Conservation (phyloP, 225 moss, liverwort and hornwort species). For the Neckera pumila region DNA sequence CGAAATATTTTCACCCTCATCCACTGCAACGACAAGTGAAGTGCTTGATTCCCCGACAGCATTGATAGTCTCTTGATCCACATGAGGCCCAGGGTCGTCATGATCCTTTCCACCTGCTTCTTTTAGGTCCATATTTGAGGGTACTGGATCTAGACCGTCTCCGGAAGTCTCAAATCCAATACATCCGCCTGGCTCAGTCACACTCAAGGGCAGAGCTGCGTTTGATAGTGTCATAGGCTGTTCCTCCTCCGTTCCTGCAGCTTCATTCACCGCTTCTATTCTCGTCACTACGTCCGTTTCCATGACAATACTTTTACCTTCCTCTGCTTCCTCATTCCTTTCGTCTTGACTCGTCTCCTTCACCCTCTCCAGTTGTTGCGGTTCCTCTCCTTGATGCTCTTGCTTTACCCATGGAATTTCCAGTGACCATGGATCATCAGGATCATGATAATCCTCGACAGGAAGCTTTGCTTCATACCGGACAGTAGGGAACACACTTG, state of each 20-base stretch:
- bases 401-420: slow-evolving; percentile 50
- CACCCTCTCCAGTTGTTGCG: background rate
- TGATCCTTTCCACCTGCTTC: background rate
- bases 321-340: background rate
- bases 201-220: background rate
- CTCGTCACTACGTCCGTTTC: background rate
- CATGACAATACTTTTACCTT: background rate
- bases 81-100: background rate
- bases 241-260: slow-evolving; percentile 1
- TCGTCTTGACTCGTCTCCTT: background rate
- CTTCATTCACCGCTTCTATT: background rate
- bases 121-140: background rate
- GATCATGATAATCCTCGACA: slow-evolving; percentile 35
- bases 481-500: slow-evolving; percentile 31
- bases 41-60: background rate
- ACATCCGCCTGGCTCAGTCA: background rate
- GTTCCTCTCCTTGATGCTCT: slow-evolving; percentile 9
- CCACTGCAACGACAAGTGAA: background rate
- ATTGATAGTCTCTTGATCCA: background rate
- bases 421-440: slow-evolving; percentile 61
- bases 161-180: background rate
- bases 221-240: background rate
- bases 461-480: slow-evolving; percentile 50
- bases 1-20: background rate
- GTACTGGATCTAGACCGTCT: background rate